Conservation (phyloP, 108 stramenopile species). For the Conticribra guillardii region DNA sequence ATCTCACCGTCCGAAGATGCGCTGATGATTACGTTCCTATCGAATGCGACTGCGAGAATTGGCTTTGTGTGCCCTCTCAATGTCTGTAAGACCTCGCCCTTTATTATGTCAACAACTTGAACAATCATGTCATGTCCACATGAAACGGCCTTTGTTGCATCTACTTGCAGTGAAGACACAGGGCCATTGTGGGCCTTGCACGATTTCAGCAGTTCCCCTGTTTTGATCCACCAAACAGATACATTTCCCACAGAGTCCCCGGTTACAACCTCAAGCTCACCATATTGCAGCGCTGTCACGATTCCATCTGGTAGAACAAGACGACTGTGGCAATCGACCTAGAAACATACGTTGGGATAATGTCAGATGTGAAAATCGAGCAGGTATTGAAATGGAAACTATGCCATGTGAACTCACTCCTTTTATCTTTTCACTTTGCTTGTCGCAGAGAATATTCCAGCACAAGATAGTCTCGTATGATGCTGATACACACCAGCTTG, state of each 20-base stretch:
- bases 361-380: no score
- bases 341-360: no score
- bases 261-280: slow-evolving; percentile 63
- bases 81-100: slow-evolving; percentile 56
- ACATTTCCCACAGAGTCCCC: slow-evolving; percentile 61
- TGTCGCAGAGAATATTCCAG: slow-evolving; percentile 20
- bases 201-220: slow-evolving; percentile 46
- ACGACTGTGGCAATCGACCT: slow-evolving; percentile 39
- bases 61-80: slow-evolving; percentile 58
- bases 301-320: slow-evolving; percentile 44
- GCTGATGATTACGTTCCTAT: slow-evolving; percentile 55
- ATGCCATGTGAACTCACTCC: neutral
- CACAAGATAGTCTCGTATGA: slow-evolving; percentile 33
- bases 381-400: neutral
- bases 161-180: slow-evolving; percentile 57
- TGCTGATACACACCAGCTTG: slow-evolving; percentile 32
- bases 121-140: slow-evolving; percentile 58
- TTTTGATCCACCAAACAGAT: slow-evolving; percentile 58
- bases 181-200: slow-evolving; percentile 61
- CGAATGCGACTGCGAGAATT: slow-evolving; percentile 61
- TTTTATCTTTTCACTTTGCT: slow-evolving; percentile 8
- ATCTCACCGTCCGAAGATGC: slow-evolving; percentile 39
- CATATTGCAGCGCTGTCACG: slow-evolving; percentile 62
- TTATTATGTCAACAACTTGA: slow-evolving; percentile 65
- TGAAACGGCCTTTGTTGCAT: slow-evolving; percentile 59